Evolutionary conservation across 108 stramenopile genomes (phyloP).

Genomic region (Pelagomonas calceolata): DNA sequence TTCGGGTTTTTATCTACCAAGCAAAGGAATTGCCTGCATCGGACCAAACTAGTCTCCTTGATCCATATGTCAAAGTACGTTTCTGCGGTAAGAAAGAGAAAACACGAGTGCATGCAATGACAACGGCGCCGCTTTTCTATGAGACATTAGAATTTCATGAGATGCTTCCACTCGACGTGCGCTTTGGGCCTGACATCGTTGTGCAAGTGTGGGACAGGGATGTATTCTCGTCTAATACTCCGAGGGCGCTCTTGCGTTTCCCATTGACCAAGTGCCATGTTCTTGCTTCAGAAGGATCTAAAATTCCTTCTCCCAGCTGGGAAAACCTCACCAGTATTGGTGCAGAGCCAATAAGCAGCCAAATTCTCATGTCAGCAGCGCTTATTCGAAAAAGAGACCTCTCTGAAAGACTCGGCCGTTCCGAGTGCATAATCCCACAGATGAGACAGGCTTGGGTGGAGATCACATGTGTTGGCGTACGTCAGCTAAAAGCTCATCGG

Average conservation of each 20-base stretch:
- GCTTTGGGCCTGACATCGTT: constrained; percentile 24
- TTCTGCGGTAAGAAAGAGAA: constrained; percentile 16
- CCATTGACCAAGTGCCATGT: too few species aligned
- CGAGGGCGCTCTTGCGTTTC: neutral
- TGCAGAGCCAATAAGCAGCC: constrained; percentile 24
- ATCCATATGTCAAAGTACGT: constrained; percentile 45
- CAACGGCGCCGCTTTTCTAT: constrained; percentile 39
- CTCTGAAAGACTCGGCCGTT: neutral
- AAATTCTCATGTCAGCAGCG: constrained; percentile 27
- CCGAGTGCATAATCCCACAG: constrained; percentile 17
- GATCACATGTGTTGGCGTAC: constrained; percentile 32
- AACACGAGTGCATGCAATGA: too few species aligned
- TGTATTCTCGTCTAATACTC: constrained; percentile 3
- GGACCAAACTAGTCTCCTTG: constrained; percentile 41
- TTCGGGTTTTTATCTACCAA: constrained; percentile 42
- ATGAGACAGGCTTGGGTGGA: constrained; percentile 24
- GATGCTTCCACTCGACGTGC: constrained; percentile 14
- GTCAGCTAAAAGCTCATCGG: constrained; percentile 24
- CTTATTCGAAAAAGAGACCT: constrained; percentile 18
- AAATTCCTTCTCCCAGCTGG: constrained; percentile 24
- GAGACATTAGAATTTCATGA: constrained; percentile 27
- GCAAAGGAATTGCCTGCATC: constrained; percentile 37
- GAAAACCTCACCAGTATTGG: constrained; percentile 17
- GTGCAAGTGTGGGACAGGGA: constrained; percentile 35
- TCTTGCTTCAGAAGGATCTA: neutral